These are phyloP conservation scores for Penicillium daleae DNA, from an alignment of 495 filamentous ascomycete genomes.

Conservation along the genomic window DNA sequence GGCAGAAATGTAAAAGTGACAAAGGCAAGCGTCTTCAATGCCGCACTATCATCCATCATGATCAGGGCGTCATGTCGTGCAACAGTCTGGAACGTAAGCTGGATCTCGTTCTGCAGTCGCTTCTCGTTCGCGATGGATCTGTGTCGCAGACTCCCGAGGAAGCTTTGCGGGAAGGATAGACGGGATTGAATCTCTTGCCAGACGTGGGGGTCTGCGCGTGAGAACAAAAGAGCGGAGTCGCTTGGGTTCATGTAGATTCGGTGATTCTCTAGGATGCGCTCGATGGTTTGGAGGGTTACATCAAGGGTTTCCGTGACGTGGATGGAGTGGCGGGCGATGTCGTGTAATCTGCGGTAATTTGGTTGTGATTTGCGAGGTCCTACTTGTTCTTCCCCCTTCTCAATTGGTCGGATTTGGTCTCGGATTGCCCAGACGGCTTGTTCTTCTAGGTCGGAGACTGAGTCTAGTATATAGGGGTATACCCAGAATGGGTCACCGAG, in stretches of 20 bases:
- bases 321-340: conserved; percentile 52
- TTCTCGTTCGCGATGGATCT: conserved; percentile 46
- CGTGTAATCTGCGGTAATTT: conserved; percentile 47
- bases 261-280: conserved; percentile 41
- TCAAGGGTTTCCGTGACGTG: conserved; percentile 52
- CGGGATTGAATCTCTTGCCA: conserved; percentile 10
- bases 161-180: conserved; percentile 17
- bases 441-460: conserved; percentile 26
- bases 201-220: not conserved
- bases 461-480: conserved; percentile 23
- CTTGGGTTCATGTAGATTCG: conserved; percentile 4
- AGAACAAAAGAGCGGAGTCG: not conserved
- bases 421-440: conserved; percentile 33
- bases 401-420: conserved; percentile 27
- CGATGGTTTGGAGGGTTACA: conserved; percentile 38
- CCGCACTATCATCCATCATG: conserved; percentile 40
- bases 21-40: conserved; percentile 40
- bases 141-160: conserved; percentile 39
- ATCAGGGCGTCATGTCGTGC: conserved; percentile 41
- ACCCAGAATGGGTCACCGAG: conserved; percentile 29
- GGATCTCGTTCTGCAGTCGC: conserved; percentile 49
- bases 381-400: conserved; percentile 14
- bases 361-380: conserved; percentile 17
- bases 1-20: conserved; percentile 42
- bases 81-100: conserved; percentile 42